These are phyloP conservation scores for Monascus purpureus DNA, from an alignment of 495 filamentous ascomycete species.

Conservation along the genomic window DNA sequence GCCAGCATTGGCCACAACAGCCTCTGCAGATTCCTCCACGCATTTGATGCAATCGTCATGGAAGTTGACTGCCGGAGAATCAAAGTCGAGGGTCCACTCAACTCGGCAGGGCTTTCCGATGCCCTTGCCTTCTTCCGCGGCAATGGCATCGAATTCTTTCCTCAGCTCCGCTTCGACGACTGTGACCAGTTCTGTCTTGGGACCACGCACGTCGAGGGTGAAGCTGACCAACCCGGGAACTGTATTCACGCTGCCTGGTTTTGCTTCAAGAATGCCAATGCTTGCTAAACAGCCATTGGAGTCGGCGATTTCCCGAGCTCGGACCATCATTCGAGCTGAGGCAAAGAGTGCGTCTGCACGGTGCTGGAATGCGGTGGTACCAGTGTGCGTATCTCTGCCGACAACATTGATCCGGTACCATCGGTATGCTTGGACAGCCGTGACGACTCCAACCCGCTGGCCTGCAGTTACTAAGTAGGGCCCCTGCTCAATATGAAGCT, in stretches of 20 bases:
- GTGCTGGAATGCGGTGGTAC: constrained; percentile 53
- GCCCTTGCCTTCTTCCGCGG: constrained; percentile 34
- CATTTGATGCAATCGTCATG: constrained; percentile 54
- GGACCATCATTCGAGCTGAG: constrained; percentile 54
- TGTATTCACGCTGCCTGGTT: constrained; percentile 60
- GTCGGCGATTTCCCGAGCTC: constrained; percentile 47
- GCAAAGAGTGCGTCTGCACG: constrained; percentile 51
- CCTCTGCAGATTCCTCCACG: constrained; percentile 46
- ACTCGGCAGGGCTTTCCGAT: constrained; percentile 42
- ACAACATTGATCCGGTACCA: constrained; percentile 57
- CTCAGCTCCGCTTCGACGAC: constrained; percentile 40
- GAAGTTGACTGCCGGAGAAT: constrained; percentile 54
- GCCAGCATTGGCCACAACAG: constrained; percentile 33
- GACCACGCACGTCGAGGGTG: constrained; percentile 56
- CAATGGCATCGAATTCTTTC: constrained; percentile 42
- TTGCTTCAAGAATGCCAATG: constrained; percentile 55
- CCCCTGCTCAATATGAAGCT: constrained; percentile 74
- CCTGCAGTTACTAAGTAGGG: constrained; percentile 49
- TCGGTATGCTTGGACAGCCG: constrained; percentile 50
- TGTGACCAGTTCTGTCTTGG: constrained; percentile 40
- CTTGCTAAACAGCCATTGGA: constrained; percentile 44
- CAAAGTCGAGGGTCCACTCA: constrained; percentile 45
- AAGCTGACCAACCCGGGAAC: constrained; percentile 58
- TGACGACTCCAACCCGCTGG: constrained; percentile 56
- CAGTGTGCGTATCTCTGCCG: constrained; percentile 60